Evolutionary conservation across 2,329 filamentous ascomycete genomes (phyloP).

Genomic region (Chrysosporium keratinophilum): DNA sequence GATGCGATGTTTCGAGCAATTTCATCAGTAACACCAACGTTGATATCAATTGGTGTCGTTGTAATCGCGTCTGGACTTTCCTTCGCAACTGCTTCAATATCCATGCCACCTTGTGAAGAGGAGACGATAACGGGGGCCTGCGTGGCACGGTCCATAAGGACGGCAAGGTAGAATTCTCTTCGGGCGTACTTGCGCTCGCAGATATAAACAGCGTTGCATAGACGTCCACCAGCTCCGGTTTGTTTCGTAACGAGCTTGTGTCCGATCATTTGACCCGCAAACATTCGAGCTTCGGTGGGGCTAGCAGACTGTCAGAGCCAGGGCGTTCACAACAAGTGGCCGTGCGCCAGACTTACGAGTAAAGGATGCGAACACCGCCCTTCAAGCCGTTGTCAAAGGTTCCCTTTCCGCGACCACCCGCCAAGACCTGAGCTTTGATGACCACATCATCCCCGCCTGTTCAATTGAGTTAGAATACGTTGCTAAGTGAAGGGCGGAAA

Average conservation of each 20-base stretch:
- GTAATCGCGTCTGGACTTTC: conserved; percentile 92
- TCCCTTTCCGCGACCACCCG: conserved; percentile 94
- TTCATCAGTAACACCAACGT: conserved; percentile 88
- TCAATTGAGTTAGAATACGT: conserved; percentile 18
- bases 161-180: conserved; percentile 96
- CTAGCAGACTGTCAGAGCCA: conserved; percentile 29
- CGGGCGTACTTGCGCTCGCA: conserved; percentile 99
- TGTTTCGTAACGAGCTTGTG: conserved; percentile 99
- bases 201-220: conserved; percentile 97
- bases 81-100: conserved; percentile 97
- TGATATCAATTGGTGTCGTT: conserved; percentile 88
- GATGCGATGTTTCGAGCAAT: conserved; percentile 81
- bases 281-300: conserved; percentile 88
- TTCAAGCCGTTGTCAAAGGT: conserved; percentile 97
- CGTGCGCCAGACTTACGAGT: conserved; percentile 53
- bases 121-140: conserved; percentile 94
- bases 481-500: conserved; percentile 4
- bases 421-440: conserved; percentile 98
- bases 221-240: conserved; percentile 82
- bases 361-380: conserved; percentile 96
- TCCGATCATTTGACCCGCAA: conserved; percentile 98
- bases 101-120: conserved; percentile 97
- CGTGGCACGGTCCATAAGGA: conserved; percentile 91
- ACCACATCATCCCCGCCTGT: conserved; percentile 82
- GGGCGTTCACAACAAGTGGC: neutral